Base-by-base conservation (phyloP, 208 protist genomes). In the Giardia muris region DNA sequence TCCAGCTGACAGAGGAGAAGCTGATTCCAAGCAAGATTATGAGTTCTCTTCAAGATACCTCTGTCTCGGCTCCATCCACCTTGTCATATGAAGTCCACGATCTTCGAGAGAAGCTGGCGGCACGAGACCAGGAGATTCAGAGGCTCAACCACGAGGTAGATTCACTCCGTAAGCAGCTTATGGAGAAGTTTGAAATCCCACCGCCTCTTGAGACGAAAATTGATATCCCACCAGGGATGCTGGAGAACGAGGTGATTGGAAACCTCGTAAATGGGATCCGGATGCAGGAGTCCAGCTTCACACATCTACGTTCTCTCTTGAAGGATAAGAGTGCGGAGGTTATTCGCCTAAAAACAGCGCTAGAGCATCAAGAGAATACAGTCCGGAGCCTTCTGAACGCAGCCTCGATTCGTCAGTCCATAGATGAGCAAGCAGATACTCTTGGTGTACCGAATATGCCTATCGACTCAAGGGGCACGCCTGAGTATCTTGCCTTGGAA, bases 1-100 rank as follows among this genome's bases (percentile, higher is more conserved):
- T 76, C 57, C 57, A 76, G 57, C 57, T 76, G 57, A 76, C 57
- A 76, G 57, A 76, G 30, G 57, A 76, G 57, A 76, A 76, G 19
- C 57, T 76, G 19, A 30, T 76, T 30, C 10, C 10, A 30, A 39
- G 19, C 30, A 30, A 10, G 30, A 76, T 30, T 39, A 30, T 76
- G 10, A 10, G 30, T 10, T 39, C 19, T 30, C 19, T 76, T 30
- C 10, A 39, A 30, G 30, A 10, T 76, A 76, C 57, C 57, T 76
- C 57, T 10, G 57, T 76, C 30, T n/a, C n/a, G n/a, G 57, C 57
- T 39, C 30, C 57, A 39, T 76, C 57, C 57, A 76, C 57, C 19
- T 30, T 76, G 10, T 10, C 57, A 76, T 39, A 10, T 39, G 57
- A 76, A 30, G 30, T 76, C 57, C 10, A 76, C 30, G 30, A 76